A percentile compares a stretch with the other conserved stretches of the same genome.
phyloP scores from a whole-genome alignment of 2,329 filamentous ascomycete genomes.

The Paraconiothyrium sp. region DNA sequence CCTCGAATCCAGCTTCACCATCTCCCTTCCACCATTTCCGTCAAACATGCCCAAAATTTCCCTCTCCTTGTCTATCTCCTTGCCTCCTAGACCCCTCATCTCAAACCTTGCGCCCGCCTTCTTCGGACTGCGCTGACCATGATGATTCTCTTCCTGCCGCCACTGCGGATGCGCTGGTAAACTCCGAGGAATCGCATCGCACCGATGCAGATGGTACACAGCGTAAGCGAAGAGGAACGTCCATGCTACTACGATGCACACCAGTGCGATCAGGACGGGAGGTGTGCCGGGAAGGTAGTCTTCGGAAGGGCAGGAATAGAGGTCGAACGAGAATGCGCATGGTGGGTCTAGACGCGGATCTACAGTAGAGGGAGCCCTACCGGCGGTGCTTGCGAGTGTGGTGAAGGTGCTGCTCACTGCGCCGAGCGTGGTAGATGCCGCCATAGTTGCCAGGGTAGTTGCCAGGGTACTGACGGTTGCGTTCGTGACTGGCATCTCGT shows the following conservation, averaged over 20 bases:
- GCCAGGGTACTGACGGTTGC: background rate
- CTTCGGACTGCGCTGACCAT: background rate
- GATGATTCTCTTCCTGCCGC: background rate
- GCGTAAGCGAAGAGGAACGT: background rate
- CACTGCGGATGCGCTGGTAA: background rate
- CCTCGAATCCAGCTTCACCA: background rate
- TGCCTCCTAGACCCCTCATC: background rate
- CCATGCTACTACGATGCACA: background rate
- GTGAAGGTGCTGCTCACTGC: background rate
- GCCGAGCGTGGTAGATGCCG: background rate
- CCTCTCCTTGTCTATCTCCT: background rate
- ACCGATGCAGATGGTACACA: background rate
- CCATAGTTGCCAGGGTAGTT: background rate
- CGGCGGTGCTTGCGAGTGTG: background rate
- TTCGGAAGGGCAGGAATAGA: background rate
- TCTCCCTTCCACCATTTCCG: background rate
- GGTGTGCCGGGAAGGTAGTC: background rate
- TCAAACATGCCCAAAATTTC: background rate
- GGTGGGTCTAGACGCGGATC: background rate
- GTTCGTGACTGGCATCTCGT: background rate
- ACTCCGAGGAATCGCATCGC: background rate
- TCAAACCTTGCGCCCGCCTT: background rate
- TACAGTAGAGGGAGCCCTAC: background rate
- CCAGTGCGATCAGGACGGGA: background rate
- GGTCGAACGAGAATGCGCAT: background rate